Evolutionary conservation across 805 yeast species (phyloP), one percentile per base, ranked within the genome.

Genomic region (Sugiyamaella mastotermitis): DNA sequence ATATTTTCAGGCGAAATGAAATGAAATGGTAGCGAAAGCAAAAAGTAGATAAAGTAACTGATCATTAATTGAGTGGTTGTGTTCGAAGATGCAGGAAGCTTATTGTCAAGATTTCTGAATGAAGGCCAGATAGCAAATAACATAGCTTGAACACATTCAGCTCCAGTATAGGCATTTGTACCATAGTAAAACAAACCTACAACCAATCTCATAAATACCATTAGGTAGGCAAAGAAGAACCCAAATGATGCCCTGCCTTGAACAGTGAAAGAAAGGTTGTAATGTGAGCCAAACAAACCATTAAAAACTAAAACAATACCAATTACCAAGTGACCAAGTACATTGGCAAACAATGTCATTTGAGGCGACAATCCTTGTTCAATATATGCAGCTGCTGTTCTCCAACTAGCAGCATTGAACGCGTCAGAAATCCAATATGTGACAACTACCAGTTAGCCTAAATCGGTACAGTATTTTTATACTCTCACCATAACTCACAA

Each of bases 11-110:
- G 94, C 37, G 78, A 79, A 50, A 85, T 71, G 70, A 82, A 79
- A 48, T 86, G 70, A 49, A 81, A 79, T 4, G 95, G 95, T 42
- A 87, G 69, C 39, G 85, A 80, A 41, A 74, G 68, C 9, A 82
- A 62, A 88, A 94, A 87, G 60, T 81, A 86, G 33, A 87, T 61
- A 62, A 87, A 84, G 72, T 58, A 80, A 80, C 2, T 88, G 73
- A 9, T 86, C 76, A 22, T 83, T 74, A 38, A 78, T 77, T 15
- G 78, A 66, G 43, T 66, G 68, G 56, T 49, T 20, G 31, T 66
- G 62, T 83, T 80, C 47, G 85, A 70, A 48, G 81, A 79, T 3
- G 94, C 95, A 43, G 87, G 69, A 39, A 84, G 33, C 40, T 39
- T 30, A 42, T 42, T 37, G 42, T 45, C 45, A 39, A 54, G 29